Evolutionary conservation across 257 asterid genomes (phyloP).

Genomic region (Solanum piurae): DNA sequence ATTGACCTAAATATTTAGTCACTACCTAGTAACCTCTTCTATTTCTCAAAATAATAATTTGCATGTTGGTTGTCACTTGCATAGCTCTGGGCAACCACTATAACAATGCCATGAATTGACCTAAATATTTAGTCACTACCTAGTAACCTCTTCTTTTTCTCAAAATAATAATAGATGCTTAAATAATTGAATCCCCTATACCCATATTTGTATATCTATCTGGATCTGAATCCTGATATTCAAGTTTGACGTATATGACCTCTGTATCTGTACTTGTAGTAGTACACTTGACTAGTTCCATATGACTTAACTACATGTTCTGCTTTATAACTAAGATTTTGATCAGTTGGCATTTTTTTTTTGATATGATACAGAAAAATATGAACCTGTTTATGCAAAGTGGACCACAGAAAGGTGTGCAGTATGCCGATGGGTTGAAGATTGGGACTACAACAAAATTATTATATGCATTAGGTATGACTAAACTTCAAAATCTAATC

Average conservation of each 20-base stretch:
- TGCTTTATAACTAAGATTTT: not conserved
- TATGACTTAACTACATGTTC: not conserved
- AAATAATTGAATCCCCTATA: not conserved
- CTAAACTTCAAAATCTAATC: not conserved
- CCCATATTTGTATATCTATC: not conserved
- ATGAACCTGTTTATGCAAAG: slow-evolving; percentile 84
- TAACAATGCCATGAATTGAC: not conserved
- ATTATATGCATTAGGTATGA: slow-evolving; percentile 38
- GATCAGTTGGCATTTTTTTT: not conserved
- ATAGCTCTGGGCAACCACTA: not conserved
- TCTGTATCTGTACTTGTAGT: not conserved
- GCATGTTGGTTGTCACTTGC: not conserved
- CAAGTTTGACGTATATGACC: not conserved
- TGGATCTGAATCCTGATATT: not conserved
- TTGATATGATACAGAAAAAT: slow-evolving; percentile 47
- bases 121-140: not conserved
- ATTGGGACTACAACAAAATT: slow-evolving; percentile 98
- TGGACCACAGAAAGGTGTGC: slow-evolving; percentile 99
- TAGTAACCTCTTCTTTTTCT: not conserved
- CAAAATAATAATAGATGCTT: not conserved
- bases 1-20: not conserved
- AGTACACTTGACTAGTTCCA: not conserved
- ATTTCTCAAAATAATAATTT: not conserved
- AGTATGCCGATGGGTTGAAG: slow-evolving; percentile 99
- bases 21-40: not conserved